Base-by-base conservation (phyloP, 2,329 filamentous ascomycete genomes). In the Leptosphaerulina australis region DNA sequence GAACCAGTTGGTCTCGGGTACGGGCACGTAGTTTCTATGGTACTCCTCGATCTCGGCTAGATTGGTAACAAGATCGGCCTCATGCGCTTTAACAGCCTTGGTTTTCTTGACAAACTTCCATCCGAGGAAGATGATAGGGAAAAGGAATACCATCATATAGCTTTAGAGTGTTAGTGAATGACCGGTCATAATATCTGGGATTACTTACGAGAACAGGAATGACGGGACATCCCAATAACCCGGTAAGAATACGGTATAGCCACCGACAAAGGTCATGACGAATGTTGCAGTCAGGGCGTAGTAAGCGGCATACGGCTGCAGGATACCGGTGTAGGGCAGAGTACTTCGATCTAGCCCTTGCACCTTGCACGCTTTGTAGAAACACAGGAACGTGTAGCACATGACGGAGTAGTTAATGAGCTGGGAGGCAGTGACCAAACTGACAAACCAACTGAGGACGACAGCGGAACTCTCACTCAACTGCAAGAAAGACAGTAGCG, bases 361-460 rank as follows among this genome's bases (percentile, higher is more conserved):
- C 0, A 80, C 86, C 20, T 81, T 76, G 41, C 88, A 79, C 0
- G 89, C 88, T 39, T 85, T 84, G 68, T 87, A 79, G 70, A 90
- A 94, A 50, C 82, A 82, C 48, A 92, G 75, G 70, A 89, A 93
- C 0, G 88, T 87, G 48, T 85, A 79, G 62, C 83, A 85, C 73
- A 85, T 84, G 66, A 83, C 78, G 35, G 65, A 66, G 59, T 70
- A 74, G 46, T 73, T 74, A 45, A 74, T 70, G 31, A 73, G 61
- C 64, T 90, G 86, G 0, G 87, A 88, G 0, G 89, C 87, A 5
- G 88, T 91, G 4, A 90, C 81, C 66, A 90, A 72, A 45, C 82
- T 87, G 18, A 91, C 84, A 59, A 91, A 87, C 88, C 88, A 91
- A 50, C 81, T 79, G 54, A 92, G 76, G 1, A 92, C 89, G 11